Conservation (phyloP, 768 basidiomycete genomes). For the Leucocoprinus leucothites region DNA sequence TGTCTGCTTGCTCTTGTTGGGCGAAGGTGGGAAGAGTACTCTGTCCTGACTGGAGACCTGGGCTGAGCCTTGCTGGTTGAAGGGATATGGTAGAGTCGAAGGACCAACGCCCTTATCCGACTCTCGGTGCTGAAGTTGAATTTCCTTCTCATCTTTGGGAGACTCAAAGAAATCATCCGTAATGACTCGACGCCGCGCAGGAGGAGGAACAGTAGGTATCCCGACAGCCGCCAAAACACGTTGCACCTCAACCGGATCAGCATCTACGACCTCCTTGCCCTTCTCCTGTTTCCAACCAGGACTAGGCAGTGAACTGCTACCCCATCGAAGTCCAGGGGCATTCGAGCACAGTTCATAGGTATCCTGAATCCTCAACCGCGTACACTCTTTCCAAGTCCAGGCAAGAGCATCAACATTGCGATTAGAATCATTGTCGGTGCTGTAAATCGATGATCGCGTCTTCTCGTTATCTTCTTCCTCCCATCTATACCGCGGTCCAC, state of each 20-base stretch:
- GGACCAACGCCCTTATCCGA: slow-evolving; percentile 10
- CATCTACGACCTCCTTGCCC: slow-evolving; percentile 19
- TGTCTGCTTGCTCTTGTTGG: slow-evolving; percentile 25
- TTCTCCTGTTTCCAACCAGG: slow-evolving; percentile 21
- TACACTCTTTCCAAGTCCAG: slow-evolving; percentile 79
- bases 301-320: slow-evolving; percentile 13
- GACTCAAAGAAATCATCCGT: slow-evolving; percentile 63
- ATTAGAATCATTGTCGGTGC: slow-evolving; percentile 17
- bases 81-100: slow-evolving; percentile 66
- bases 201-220: slow-evolving; percentile 45
- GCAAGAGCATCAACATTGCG: slow-evolving; percentile 47
- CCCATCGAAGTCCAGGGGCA: slow-evolving; percentile 21
- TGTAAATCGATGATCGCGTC: slow-evolving; percentile 13
- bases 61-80: slow-evolving; percentile 52
- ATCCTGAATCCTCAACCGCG: slow-evolving; percentile 68
- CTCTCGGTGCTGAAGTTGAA: slow-evolving; percentile 9
- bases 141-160: slow-evolving; percentile 30
- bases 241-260: slow-evolving; percentile 32
- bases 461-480: slow-evolving; percentile 59
- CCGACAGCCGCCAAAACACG: slow-evolving; percentile 58
- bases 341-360: slow-evolving; percentile 78
- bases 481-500: slow-evolving; percentile 82
- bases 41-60: slow-evolving; percentile 53
- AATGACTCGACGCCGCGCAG: slow-evolving; percentile 56
- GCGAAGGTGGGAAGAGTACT: slow-evolving; percentile 76